Evolutionary conservation across 2,329 filamentous ascomycete species (phyloP), one percentile per base, ranked within the genome.

Genomic region (Cephalotrichum gorgonifer): DNA sequence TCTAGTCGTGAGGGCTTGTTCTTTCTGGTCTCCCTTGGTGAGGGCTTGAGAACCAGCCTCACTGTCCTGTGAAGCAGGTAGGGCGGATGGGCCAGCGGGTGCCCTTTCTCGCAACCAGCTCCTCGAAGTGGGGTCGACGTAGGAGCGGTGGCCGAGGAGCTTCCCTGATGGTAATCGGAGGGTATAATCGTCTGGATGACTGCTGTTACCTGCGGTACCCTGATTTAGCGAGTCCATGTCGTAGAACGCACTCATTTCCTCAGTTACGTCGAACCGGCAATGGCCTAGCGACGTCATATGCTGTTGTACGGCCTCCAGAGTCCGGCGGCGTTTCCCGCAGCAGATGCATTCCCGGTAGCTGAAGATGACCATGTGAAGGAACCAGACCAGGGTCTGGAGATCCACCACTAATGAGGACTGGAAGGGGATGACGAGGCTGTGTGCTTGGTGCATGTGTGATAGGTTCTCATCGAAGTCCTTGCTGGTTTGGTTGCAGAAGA

Each of bases 201-300:
- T 44, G 2, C 31, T 6, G 2, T 49, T 23, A 23, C 33, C 43
- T 20, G 44, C 38, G 3, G 14, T 41, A 6, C 30, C 44, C 39
- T 27, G 7, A 39, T 44, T 44, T n/a, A 20, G 8, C 8, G 38
- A 20, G 15, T 44, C 49, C 12, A 62, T 55, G 9, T 70, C 61
- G 47, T 69, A 74, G 46, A 63, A 64, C 39, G 73, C 69, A 0
- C 61, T 62, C 22, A 60, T 62, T 4, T 61, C 53, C 3, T 58
- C 56, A 0, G 58, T 48, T 0, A 69, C 54, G 27, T 72, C 62
- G 33, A 75, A 60, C 22, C 58, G 64, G 54, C 73, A 76, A 50
- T 77, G 73, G 0, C 70, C 68, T 44, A 72, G 75, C 2, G 60
- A 64, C 0, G 60, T 54, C 73, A 76, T 77, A 48, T 77, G 76